phyloP scores from a whole-genome alignment of 2,329 filamentous ascomycete species.

The Fonsecaea multimorphosa region DNA sequence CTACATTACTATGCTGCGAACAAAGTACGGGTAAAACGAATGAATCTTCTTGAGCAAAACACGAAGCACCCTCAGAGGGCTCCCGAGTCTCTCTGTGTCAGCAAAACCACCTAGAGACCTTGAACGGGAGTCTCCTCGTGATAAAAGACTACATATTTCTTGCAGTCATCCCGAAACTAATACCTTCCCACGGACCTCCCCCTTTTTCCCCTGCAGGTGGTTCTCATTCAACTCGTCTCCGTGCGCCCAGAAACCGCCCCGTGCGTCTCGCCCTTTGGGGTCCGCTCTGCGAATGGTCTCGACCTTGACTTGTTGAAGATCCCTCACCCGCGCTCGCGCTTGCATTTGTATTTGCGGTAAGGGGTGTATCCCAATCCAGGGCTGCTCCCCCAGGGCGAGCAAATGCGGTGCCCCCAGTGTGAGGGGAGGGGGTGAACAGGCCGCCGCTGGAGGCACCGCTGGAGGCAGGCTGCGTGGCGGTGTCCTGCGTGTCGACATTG shows the following conservation, averaged over 20 bases:
- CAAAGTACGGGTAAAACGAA: too few species aligned
- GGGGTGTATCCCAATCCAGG: conserved; percentile 28
- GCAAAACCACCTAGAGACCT: too few species aligned
- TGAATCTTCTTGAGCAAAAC: too few species aligned
- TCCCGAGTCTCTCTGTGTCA: too few species aligned
- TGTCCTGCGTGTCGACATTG: not conserved
- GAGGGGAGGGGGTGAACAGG: conserved; percentile 26
- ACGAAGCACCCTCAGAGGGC: too few species aligned
- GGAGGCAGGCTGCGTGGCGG: not conserved
- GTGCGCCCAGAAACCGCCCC: conserved; percentile 27
- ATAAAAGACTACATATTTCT: too few species aligned
- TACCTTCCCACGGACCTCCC: too few species aligned
- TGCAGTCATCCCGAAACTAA: too few species aligned
- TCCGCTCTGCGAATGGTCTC: conserved; percentile 11
- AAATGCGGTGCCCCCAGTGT: not conserved
- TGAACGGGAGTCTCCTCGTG: not conserved
- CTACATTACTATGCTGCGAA: too few species aligned
- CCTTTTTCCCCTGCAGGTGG: too few species aligned
- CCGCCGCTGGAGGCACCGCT: conserved; percentile 25
- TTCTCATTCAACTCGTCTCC: conserved; percentile 11
- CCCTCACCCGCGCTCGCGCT: not conserved
- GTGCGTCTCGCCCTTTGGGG: conserved; percentile 25
- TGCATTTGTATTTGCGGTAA: not conserved
- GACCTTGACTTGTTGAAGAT: not conserved
- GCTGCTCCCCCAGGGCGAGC: not conserved